Conservation (phyloP, 2,329 filamentous ascomycete species). For the Penicillium thymicola region DNA sequence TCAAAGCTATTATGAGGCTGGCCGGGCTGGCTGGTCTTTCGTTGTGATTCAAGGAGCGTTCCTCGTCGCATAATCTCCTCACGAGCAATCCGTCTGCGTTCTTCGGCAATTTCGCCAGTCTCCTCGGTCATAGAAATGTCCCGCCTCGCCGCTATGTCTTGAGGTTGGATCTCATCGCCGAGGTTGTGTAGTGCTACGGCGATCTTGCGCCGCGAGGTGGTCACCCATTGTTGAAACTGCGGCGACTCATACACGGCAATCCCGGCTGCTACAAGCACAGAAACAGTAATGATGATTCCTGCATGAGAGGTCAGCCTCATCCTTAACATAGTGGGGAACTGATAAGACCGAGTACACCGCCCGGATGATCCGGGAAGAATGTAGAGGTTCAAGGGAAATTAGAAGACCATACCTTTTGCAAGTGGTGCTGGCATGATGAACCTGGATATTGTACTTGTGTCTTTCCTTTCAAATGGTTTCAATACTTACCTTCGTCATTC, state of each 20-base stretch:
- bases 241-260: slow-evolving; percentile 63
- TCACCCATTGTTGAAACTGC: slow-evolving; percentile 61
- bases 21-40: slow-evolving; percentile 23
- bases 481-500: background rate
- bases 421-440: slow-evolving; percentile 46
- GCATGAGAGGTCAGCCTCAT: slow-evolving; percentile 18
- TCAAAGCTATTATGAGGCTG: slow-evolving; percentile 40
- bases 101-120: slow-evolving; percentile 42
- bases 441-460: background rate
- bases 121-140: slow-evolving; percentile 51
- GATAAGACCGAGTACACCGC: slow-evolving; percentile 32
- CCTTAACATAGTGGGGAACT: slow-evolving; percentile 14
- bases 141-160: slow-evolving; percentile 31
- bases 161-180: slow-evolving; percentile 58
- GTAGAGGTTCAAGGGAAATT: slow-evolving; percentile 1
- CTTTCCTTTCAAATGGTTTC: background rate
- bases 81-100: slow-evolving; percentile 43
- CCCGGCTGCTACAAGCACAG: slow-evolving; percentile 59
- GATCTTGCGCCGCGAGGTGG: slow-evolving; percentile 59
- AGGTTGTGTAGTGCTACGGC: slow-evolving; percentile 57
- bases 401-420: slow-evolving; percentile 44
- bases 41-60: slow-evolving; percentile 38
- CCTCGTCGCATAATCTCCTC: slow-evolving; percentile 47
- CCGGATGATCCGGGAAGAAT: slow-evolving; percentile 12
- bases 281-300: slow-evolving; percentile 63